Evolutionary conservation across 306 rosid genomes (phyloP).

Genomic region (Oemleria cerasiformis): DNA sequence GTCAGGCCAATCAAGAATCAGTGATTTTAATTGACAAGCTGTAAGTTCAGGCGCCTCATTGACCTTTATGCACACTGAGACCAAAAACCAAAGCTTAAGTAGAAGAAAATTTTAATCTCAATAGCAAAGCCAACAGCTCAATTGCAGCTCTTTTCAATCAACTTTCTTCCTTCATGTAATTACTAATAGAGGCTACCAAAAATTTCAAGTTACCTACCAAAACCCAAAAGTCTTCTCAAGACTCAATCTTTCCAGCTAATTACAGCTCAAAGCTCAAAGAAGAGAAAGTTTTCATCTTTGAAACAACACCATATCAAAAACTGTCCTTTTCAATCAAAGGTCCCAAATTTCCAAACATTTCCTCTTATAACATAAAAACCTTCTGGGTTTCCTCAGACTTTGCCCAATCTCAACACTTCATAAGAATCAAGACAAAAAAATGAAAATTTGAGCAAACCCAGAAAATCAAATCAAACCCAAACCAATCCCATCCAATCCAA

Average conservation of each 20-base stretch:
- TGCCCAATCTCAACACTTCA: conserved; percentile 25
- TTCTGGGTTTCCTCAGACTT: conserved; percentile 8
- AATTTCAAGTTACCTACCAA: neutral
- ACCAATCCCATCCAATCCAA: conserved; percentile 15
- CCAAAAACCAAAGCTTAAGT: conserved; percentile 23
- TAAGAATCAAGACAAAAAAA: conserved; percentile 22
- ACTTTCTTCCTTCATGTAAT: conserved; percentile 27
- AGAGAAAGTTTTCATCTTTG: conserved; percentile 13
- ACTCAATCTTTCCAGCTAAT: conserved; percentile 14
- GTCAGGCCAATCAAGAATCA: neutral
- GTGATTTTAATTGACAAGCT: conserved; percentile 15
- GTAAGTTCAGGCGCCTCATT: conserved; percentile 29
- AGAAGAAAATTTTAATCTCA: conserved; percentile 1
- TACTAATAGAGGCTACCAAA: conserved; percentile 17
- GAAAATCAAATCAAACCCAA: conserved; percentile 32
- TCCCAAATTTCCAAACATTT: conserved; percentile 25
- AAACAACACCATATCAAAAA: conserved; percentile 12
- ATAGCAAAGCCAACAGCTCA: conserved; percentile 18
- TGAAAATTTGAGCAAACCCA: conserved; percentile 23
- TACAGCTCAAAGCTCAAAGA: conserved; percentile 40
- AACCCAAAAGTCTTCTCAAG: conserved; percentile 8
- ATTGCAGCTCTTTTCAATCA: conserved; percentile 15
- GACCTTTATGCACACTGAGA: conserved; percentile 19
- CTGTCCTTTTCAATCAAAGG: conserved; percentile 28
- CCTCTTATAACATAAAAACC: conserved; percentile 13